A percentile compares a stretch with the other conserved stretches of the same genome.
Conservation (phyloP, 306 rosid species). For the Fragaria iinumae region DNA sequence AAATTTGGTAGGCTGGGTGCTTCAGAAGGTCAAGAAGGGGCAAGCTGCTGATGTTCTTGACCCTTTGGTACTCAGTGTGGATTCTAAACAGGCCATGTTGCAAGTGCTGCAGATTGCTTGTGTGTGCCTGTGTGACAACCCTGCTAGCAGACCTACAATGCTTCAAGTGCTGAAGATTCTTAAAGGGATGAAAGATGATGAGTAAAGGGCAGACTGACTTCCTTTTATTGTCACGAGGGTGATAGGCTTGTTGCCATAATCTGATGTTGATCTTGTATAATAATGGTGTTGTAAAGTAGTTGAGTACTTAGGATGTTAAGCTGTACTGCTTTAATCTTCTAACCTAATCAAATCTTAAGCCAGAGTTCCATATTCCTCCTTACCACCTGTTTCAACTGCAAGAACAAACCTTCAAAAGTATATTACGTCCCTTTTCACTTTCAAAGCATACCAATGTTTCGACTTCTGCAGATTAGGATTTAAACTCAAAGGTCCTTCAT, state of each 20-base stretch:
- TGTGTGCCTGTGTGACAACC: constrained; percentile 81
- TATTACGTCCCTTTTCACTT: neutral
- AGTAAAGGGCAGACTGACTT: constrained; percentile 24
- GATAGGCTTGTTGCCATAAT: constrained; percentile 4
- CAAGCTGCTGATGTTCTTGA: constrained; percentile 82
- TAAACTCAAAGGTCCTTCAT: neutral
- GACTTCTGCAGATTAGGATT: neutral
- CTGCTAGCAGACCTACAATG: constrained; percentile 89
- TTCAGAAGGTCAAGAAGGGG: constrained; percentile 72
- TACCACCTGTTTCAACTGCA: neutral
- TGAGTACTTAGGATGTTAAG: constrained; percentile 7
- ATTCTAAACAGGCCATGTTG: constrained; percentile 81
- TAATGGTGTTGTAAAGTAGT: constrained; percentile 23
- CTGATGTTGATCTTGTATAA: neutral
- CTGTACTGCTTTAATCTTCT: neutral
- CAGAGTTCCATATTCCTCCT: constrained; percentile 1
- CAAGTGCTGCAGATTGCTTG: constrained; percentile 76
- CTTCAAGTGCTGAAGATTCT: constrained; percentile 78
- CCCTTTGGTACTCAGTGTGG: constrained; percentile 59
- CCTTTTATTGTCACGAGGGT: neutral
- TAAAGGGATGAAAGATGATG: constrained; percentile 67
- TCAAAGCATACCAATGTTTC: neutral
- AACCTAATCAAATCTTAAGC: constrained; percentile 9
- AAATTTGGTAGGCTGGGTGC: constrained; percentile 93
- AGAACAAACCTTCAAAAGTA: neutral